These are phyloP conservation scores for Pichia eremophila DNA, from an alignment of 805 yeast species.

Conservation along the genomic window DNA sequence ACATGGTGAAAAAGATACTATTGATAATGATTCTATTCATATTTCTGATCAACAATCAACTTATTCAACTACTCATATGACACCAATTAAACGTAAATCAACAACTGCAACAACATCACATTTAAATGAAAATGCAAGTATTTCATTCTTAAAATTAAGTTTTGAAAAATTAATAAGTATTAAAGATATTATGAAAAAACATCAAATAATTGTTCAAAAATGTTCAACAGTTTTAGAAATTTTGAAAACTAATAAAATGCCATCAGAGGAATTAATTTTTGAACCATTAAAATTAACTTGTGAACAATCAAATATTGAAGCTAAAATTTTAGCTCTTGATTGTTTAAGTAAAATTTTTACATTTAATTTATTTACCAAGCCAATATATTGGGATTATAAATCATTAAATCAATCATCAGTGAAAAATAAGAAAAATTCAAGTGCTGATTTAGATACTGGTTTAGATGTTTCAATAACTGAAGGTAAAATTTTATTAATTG, in stretches of 20 bases:
- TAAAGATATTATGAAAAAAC: constrained; percentile 32
- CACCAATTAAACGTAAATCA: constrained; percentile 1
- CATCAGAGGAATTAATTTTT: constrained; percentile 48
- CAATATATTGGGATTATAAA: constrained; percentile 38
- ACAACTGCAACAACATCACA: constrained; percentile 3
- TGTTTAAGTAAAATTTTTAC: constrained; percentile 81
- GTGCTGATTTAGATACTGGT: constrained; percentile 35
- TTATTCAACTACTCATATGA: constrained; percentile 1
- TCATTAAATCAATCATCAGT: constrained; percentile 17
- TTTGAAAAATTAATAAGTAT: constrained; percentile 24
- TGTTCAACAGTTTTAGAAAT: constrained; percentile 34
- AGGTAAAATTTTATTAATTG: constrained; percentile 51
- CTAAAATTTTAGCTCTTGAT: constrained; percentile 71
- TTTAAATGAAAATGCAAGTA: constrained; percentile 12
- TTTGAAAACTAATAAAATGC: constrained; percentile 31
- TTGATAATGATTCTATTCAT: constrained; percentile 1
- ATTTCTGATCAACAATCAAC: constrained; percentile 5
- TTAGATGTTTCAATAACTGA: constrained; percentile 26
- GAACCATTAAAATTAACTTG: constrained; percentile 73
- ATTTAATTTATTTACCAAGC: constrained; percentile 65
- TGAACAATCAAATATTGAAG: constrained; percentile 53
- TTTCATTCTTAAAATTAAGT: constrained; percentile 25
- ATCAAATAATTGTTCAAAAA: constrained; percentile 30
- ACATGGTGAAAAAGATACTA: background rate
- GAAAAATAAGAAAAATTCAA: background rate